Base-by-base conservation (phyloP, 352 stramenopile genomes). In the Pythium dissotocum region DNA sequence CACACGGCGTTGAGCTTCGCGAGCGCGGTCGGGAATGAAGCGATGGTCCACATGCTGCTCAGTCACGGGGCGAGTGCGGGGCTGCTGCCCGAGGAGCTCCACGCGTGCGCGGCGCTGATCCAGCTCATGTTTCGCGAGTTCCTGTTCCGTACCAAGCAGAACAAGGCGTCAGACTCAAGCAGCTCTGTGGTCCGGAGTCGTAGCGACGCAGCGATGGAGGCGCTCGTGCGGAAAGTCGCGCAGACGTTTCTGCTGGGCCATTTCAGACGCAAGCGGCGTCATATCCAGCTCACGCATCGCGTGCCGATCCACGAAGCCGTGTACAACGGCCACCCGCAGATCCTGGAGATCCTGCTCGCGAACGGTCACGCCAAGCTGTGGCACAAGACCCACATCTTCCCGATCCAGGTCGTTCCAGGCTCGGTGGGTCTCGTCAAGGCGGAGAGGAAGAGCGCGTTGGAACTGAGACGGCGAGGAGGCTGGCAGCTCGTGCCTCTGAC, bases 1-100 rank as follows among this genome's bases (percentile, higher is more conserved):
- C 86, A 94, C 63, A 92, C 84, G 6, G 74, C 86, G 8, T 65
- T 94, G 40, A 86, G 77, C 2, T 94, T 91, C 66, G 84, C 86
- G 1, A 75, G 78, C 8, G 80, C 76, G 0, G 66, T 93, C 8
- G 86, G 86, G 0, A 94, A 94, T 58, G 84, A 94, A 9, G 82
- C 83, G 1, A 87, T 92, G 46, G 80, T 90, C 14, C 78, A 91
- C 62, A 80, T 91, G 73, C 61, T 94, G 46, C 58, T 94, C 1
- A 77, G 78, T 0, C 77, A 89, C 36, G 84, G 86, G 9, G 86
- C 81, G 6, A 67, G 60, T n/a, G 75, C 66, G 18, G 80, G 80
- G 0, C 72, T 85, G 30, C 57, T 67, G 0, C 74, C 77, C 13
- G 82, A 90, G 42, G 82, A 93, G 54, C 79, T 81, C 9, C 51